These are phyloP conservation scores for Cyclostephanos tholiformis DNA, from an alignment of 108 stramenopile genomes.

Conservation along the genomic window DNA sequence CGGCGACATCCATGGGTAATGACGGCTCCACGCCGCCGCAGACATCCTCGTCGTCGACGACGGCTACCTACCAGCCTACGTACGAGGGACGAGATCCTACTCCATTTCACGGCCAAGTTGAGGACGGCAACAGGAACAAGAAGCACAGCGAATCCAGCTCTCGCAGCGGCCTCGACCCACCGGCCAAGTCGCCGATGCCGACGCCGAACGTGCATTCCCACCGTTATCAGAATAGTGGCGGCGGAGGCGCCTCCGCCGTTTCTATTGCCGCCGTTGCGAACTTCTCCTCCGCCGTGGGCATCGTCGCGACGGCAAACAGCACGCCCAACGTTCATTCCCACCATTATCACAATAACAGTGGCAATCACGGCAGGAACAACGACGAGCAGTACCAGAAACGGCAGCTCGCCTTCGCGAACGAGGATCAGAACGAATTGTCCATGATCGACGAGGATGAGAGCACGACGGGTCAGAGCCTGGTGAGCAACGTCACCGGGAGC, in stretches of 20 bases:
- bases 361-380: neutral
- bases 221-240: neutral
- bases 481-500: conserved; percentile 15
- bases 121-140: conserved; percentile 1
- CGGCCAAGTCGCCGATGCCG: conserved; percentile 35
- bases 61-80: neutral
- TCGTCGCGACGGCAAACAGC: neutral
- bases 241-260: no score
- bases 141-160: conserved; percentile 11
- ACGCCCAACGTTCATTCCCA: conserved; percentile 6
- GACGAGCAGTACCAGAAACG: neutral
- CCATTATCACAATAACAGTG: neutral
- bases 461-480: neutral
- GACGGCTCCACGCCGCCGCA: neutral
- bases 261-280: neutral
- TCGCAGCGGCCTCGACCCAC: conserved; percentile 34
- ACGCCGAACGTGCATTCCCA: neutral
- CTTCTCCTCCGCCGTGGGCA: neutral
- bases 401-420: conserved; percentile 2
- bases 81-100: conserved; percentile 35
- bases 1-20: neutral
- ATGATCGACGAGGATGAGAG: conserved; percentile 35
- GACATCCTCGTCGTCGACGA: no score
- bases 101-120: conserved; percentile 24
- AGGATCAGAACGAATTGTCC: conserved; percentile 25